Evolutionary conservation across 176 grass and related monocot genomes (phyloP).

Genomic region (Oropetium thomaeum): DNA sequence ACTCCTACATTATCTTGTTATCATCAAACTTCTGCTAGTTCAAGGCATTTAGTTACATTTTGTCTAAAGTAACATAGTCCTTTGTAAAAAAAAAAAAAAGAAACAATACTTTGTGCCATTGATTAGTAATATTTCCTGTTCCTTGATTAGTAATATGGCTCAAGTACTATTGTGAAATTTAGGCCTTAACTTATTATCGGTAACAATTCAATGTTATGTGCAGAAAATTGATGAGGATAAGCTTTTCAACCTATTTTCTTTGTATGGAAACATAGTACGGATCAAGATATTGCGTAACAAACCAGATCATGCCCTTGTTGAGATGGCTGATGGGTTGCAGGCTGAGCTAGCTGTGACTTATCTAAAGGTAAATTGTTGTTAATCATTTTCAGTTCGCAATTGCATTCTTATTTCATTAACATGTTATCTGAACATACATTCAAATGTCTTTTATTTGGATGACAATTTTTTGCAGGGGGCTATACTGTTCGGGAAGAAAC

Average conservation of each 20-base stretch:
- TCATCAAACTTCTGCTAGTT: neutral
- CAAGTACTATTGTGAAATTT: neutral
- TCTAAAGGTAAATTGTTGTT: slow-evolving; percentile 55
- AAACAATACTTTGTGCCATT: neutral
- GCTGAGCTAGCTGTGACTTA: slow-evolving; percentile 89
- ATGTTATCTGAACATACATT: neutral
- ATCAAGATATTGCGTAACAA: slow-evolving; percentile 92
- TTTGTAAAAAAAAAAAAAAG: neutral
- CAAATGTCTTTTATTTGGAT: neutral
- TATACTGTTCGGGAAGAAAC: slow-evolving; percentile 71
- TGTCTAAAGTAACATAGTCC: neutral
- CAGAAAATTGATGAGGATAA: slow-evolving; percentile 95
- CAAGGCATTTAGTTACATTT: neutral
- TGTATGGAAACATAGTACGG: slow-evolving; percentile 95
- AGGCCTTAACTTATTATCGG: neutral
- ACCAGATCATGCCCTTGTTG: slow-evolving; percentile 91
- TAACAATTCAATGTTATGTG: slow-evolving; percentile 27
- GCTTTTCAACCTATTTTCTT: slow-evolving; percentile 92
- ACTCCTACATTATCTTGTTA: neutral
- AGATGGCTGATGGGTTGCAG: slow-evolving; percentile 98
- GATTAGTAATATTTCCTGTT: neutral
- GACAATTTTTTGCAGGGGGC: slow-evolving; percentile 44
- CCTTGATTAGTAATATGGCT: neutral
- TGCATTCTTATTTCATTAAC: slow-evolving; percentile 3
- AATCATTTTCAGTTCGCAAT: neutral